Evolutionary conservation across 1,139 yeast species (phyloP).

Genomic region (Hyphopichia burtonii): DNA sequence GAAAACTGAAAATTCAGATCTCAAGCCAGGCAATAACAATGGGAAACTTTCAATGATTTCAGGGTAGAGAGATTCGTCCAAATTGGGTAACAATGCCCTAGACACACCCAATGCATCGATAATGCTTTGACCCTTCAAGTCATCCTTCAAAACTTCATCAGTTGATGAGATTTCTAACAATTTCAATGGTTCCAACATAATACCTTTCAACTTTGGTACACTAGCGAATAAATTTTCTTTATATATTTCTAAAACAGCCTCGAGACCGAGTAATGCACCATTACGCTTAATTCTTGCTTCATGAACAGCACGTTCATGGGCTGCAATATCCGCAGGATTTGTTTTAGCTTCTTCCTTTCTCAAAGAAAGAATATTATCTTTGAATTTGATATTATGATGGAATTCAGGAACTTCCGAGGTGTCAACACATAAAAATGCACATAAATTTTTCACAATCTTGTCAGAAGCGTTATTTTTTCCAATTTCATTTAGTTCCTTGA

Average conservation of each 20-base stretch:
- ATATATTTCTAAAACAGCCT: conserved; percentile 51
- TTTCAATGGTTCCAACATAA: conserved; percentile 67
- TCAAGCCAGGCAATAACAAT: conserved; percentile 58
- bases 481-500: conserved; percentile 52
- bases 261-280: conserved; percentile 78
- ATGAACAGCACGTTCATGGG: conserved; percentile 62
- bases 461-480: conserved; percentile 77
- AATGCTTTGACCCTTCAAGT: conserved; percentile 69
- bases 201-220: conserved; percentile 66
- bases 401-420: conserved; percentile 96
- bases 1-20: conserved; percentile 72
- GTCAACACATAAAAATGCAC: conserved; percentile 93
- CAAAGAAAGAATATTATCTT: conserved; percentile 66
- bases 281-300: conserved; percentile 78
- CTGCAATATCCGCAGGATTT: conserved; percentile 65
- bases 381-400: conserved; percentile 58
- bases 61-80: conserved; percentile 49
- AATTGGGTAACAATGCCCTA: conserved; percentile 67
- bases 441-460: conserved; percentile 83
- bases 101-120: conserved; percentile 86
- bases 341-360: conserved; percentile 75
- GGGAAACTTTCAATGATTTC: conserved; percentile 50
- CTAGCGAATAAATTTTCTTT: conserved; percentile 53
- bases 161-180: conserved; percentile 23
- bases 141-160: conserved; percentile 41